These are phyloP conservation scores for Colletotrichum shisoi DNA, from an alignment of 2,329 filamentous ascomycete genomes.

Conservation along the genomic window DNA sequence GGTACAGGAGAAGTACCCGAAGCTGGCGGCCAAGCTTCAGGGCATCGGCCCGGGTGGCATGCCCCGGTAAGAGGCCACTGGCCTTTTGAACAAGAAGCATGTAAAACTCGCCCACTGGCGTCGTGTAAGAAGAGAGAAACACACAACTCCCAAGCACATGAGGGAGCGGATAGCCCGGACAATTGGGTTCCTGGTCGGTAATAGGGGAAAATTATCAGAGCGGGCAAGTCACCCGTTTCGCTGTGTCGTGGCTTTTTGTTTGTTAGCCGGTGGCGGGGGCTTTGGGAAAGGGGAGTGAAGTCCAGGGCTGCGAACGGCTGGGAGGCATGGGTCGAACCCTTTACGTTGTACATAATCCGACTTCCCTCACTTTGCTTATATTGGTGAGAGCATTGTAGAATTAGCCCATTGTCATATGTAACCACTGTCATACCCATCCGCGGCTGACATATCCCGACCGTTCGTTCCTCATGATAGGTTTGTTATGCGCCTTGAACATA, in stretches of 20 bases:
- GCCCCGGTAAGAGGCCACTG: slow-evolving; percentile 35
- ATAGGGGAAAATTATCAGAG: slow-evolving; percentile 32
- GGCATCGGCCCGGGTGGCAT: slow-evolving; percentile 54
- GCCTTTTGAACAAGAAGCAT: slow-evolving; percentile 5
- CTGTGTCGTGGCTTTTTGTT: slow-evolving; percentile 30
- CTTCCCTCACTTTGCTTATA: slow-evolving; percentile 37
- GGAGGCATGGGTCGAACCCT: slow-evolving; percentile 27
- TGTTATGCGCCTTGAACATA: not conserved
- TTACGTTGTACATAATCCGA: slow-evolving; percentile 37
- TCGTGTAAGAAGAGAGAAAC: slow-evolving; percentile 36
- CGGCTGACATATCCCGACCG: not conserved
- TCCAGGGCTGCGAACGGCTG: slow-evolving; percentile 28
- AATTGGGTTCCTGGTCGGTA: slow-evolving; percentile 24
- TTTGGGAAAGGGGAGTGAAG: slow-evolving; percentile 25
- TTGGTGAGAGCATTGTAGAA: slow-evolving; percentile 39
- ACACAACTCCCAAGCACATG: slow-evolving; percentile 25
- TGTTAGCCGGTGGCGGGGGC: slow-evolving; percentile 25
- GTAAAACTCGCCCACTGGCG: slow-evolving; percentile 25
- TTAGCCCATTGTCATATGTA: slow-evolving; percentile 33
- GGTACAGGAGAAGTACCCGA: slow-evolving; percentile 85
- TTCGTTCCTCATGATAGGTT: not conserved
- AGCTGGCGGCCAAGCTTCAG: slow-evolving; percentile 76
- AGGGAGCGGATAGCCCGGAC: slow-evolving; percentile 12
- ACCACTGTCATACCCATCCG: not conserved
- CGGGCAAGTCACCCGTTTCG: slow-evolving; percentile 25